Evolutionary conservation across 2,329 filamentous ascomycete species (phyloP).

Genomic region (Colletotrichum sidae): DNA sequence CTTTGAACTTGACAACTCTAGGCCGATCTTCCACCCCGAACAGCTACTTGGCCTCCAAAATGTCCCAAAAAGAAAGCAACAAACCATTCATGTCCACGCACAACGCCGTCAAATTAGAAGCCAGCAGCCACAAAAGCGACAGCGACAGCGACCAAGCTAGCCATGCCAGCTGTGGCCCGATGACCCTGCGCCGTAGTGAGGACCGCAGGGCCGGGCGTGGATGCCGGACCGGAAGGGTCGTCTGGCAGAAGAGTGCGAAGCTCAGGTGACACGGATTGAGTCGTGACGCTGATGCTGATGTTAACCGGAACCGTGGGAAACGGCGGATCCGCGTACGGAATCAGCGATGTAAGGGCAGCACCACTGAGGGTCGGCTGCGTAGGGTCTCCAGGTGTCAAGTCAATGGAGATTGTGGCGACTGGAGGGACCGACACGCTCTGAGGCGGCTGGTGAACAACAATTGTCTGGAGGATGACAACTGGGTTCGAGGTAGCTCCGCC

Average conservation of each 20-base stretch:
- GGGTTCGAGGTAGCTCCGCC: background rate
- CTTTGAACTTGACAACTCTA: slow-evolving; percentile 3
- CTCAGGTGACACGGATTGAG: slow-evolving; percentile 13
- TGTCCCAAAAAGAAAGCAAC: slow-evolving; percentile 24
- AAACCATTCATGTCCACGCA: background rate
- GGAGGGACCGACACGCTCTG: slow-evolving; percentile 17
- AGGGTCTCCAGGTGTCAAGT: background rate
- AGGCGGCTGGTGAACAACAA: slow-evolving; percentile 22
- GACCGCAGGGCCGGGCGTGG: slow-evolving; percentile 15
- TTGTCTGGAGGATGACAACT: slow-evolving; percentile 18
- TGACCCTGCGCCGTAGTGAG: slow-evolving; percentile 25
- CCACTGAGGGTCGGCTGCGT: background rate
- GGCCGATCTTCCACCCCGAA: background rate
- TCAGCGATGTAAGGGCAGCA: slow-evolving; percentile 6
- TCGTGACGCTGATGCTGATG: slow-evolving; percentile 17
- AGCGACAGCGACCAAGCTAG: background rate
- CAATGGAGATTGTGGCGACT: slow-evolving; percentile 2
- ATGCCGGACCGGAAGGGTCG: slow-evolving; percentile 11
- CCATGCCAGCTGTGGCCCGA: slow-evolving; percentile 4
- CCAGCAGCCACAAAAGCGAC: slow-evolving; percentile 13
- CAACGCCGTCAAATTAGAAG: background rate
- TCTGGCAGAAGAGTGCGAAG: slow-evolving; percentile 27
- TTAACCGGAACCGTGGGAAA: background rate
- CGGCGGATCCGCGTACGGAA: slow-evolving; percentile 19
- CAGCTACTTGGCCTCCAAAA: slow-evolving; percentile 24